A percentile compares a stretch with the other conserved stretches of the same genome.
These are phyloP conservation scores for Microcyclosporella mali DNA, from an alignment of 2,329 filamentous ascomycete genomes.

Conservation along the genomic window DNA sequence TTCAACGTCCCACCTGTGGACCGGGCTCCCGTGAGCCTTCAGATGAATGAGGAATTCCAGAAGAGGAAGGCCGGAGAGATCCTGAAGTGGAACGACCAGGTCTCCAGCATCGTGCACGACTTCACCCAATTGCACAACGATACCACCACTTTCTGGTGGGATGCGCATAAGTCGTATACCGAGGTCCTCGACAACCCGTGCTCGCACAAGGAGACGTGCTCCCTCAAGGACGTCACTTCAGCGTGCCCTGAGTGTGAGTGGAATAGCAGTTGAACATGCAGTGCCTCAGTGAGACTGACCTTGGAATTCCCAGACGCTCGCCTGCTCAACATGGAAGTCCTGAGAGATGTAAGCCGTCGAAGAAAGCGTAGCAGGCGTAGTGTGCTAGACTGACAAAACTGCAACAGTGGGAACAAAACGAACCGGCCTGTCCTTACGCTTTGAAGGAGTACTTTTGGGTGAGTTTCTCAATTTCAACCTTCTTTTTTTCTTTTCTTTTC, in stretches of 20 bases:
- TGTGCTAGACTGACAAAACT: no score
- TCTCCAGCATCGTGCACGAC: conserved; percentile 1
- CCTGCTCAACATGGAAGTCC: neutral
- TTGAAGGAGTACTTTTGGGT: conserved; percentile 5
- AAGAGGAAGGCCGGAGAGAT: conserved; percentile 2
- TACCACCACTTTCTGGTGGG: conserved; percentile 3
- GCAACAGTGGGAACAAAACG: conserved; percentile 2
- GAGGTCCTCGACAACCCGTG: neutral
- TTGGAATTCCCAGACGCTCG: neutral
- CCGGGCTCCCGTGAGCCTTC: conserved; percentile 21
- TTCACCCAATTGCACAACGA: conserved; percentile 3
- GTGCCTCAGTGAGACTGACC: neutral
- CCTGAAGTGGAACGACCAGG: neutral
- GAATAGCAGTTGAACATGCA: neutral
- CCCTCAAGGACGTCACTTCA: neutral
- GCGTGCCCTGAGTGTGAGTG: conserved; percentile 1
- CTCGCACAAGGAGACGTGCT: neutral
- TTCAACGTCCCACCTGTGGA: conserved; percentile 48
- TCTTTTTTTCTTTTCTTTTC: neutral
- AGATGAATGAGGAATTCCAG: conserved; percentile 16
- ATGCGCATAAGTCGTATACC: neutral
- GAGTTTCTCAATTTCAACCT: neutral
- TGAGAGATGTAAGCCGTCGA: neutral
- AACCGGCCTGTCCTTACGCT: neutral
- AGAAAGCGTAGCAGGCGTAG: no score